Percentiles rank a stretch among this genome's conserved stretches.
Evolutionary conservation across 1,139 yeast species (phyloP).

Genomic region (Hansenula lynferdii): DNA sequence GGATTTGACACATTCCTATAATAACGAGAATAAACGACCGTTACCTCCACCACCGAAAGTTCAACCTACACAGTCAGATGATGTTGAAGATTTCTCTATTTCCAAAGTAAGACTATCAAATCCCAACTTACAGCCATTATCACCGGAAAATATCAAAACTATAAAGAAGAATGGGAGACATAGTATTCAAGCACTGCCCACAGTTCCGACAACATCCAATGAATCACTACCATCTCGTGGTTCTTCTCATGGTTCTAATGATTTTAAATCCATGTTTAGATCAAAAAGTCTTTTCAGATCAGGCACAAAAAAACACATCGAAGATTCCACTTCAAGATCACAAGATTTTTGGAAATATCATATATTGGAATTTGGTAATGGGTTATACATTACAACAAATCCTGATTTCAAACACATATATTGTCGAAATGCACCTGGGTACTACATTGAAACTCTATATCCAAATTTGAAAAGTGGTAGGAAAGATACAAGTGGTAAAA

Average conservation of each 20-base stretch:
- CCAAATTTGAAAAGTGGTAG: conserved; percentile 23
- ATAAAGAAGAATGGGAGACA: conserved; percentile 2
- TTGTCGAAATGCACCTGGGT: conserved; percentile 55
- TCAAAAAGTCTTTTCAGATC: not conserved
- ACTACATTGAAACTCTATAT: conserved; percentile 38
- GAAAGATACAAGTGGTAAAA: conserved; percentile 22
- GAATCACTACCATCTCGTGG: not conserved
- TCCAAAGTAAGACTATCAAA: conserved; percentile 7
- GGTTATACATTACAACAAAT: conserved; percentile 52
- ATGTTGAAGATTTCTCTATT: not conserved
- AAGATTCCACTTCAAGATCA: not conserved
- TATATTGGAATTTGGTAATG: conserved; percentile 42
- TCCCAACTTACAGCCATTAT: conserved; percentile 19
- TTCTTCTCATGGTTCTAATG: conserved; percentile 1
- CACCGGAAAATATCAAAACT: conserved; percentile 6
- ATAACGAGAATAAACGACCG: not conserved
- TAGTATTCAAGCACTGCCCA: conserved; percentile 1
- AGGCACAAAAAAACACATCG: not conserved
- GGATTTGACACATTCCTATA: conserved; percentile 1
- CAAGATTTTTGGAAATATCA: conserved; percentile 56
- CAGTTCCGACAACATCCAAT: not conserved
- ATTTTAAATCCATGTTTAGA: not conserved
- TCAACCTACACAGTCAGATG: not conserved
- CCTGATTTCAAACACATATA: conserved; percentile 51
- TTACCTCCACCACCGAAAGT: not conserved